Evolutionary conservation across 192 early-diverging fungal species (phyloP), one percentile per base, ranked within the genome.

Genomic region (Fimicolochytrium jonesii): DNA sequence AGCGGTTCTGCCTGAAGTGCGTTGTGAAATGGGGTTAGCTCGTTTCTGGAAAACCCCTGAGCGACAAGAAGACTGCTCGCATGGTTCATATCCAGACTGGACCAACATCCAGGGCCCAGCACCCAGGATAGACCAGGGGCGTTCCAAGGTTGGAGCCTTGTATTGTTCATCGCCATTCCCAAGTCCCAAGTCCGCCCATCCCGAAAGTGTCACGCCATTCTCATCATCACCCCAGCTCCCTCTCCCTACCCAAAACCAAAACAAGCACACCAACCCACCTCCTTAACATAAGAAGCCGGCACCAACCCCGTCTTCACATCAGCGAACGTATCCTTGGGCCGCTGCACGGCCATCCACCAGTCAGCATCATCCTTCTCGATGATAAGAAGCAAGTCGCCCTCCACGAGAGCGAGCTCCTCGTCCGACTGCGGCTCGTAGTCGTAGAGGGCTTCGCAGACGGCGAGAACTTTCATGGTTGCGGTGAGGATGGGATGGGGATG

Each of bases 391-490:
- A 73, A 64, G 50, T 86, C 86, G 36, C 83, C 89, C 65, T 91
- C 92, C 32, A 64, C 68, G 42, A 98, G 77, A 1, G 85, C 74
- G 30, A 95, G 81, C 70, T 97, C 94, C 60, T 95, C 94, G 30
- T 87, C 87, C 56, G 80, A 82, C 41, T 81, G 76, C 22, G 95
- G 88, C 34, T 83, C 84, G 61, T 94, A 98, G 59, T 88, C 89
- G 63, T 87, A 98, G 47, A 89, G 69, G 32, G 86, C 95, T 15
- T 29, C 48, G 28, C 48, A 50, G 20, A 50, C 48, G 28, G 48
- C 48, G 25, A 17, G 23, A 25, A 20, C 23, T 29, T 50, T 15
- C 48, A 50, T 50, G 48, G 26, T 25, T 50, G 20, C 25, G 15
- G 48, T n/a, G n/a, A n/a, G n/a, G n/a, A n/a, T n/a, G n/a, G n/a